Conservation (phyloP, 164 flowering plant genomes). For the Tinospora cordifolia region DNA sequence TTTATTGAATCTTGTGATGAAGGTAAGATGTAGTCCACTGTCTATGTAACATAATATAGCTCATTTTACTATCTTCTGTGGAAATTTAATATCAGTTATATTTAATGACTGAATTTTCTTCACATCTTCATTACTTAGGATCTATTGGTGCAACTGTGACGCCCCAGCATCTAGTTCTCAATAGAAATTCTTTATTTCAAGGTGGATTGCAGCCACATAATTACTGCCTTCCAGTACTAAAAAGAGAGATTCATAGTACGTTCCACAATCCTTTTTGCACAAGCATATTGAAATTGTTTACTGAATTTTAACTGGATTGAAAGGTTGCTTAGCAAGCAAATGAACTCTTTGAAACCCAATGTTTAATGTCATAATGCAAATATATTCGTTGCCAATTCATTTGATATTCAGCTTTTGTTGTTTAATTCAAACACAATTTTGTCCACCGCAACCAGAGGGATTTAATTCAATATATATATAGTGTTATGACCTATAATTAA, state of each 20-base stretch:
- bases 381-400: not conserved
- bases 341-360: not conserved
- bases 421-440: no score
- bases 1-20: constrained; percentile 81
- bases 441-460: no score
- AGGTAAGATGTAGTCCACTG: constrained; percentile 32
- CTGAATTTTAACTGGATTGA: not conserved
- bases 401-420: not conserved
- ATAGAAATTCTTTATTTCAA: constrained; percentile 83
- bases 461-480: no score
- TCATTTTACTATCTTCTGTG: not conserved
- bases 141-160: constrained; percentile 94
- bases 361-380: not conserved
- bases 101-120: not conserved
- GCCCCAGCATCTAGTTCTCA: constrained; percentile 91
- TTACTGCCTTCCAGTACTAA: constrained; percentile 95
- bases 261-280: constrained; percentile 7
- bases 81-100: not conserved
- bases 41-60: not conserved
- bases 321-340: not conserved
- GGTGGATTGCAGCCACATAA: constrained; percentile 95
- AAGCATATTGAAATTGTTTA: constrained; percentile 2
- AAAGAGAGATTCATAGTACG: constrained; percentile 89
- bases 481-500: no score
- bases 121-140: constrained; percentile 32